These are phyloP conservation scores for Xylogone sp. DNA, from an alignment of 2,329 filamentous ascomycete genomes.

Conservation along the genomic window DNA sequence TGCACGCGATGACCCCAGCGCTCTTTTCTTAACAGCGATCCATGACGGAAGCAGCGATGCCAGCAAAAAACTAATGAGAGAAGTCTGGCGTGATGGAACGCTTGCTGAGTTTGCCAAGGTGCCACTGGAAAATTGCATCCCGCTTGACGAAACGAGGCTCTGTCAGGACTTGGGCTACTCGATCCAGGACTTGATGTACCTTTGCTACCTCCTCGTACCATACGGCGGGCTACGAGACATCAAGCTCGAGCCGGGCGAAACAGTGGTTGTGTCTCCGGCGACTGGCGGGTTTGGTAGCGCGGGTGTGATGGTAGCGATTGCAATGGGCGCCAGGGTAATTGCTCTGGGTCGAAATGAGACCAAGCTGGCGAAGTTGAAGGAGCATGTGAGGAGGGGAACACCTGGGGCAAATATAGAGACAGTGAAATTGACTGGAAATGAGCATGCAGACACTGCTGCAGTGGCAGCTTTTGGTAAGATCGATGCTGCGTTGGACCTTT, in stretches of 20 bases:
- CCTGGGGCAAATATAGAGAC: too few relatives aligned
- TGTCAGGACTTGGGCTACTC: constrained; percentile 34
- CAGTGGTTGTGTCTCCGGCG: constrained; percentile 41
- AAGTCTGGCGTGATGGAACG: constrained; percentile 29
- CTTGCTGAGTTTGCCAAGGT: constrained; percentile 31
- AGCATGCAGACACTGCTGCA: constrained; percentile 18
- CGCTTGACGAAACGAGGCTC: constrained; percentile 29
- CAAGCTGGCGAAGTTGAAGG: constrained; percentile 31
- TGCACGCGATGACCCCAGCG: constrained; percentile 29
- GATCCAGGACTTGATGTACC: constrained; percentile 32
- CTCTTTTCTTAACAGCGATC: constrained; percentile 26
- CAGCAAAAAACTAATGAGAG: constrained; percentile 24
- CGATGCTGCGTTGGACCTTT: constrained; percentile 44
- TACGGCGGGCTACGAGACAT: constrained; percentile 43
- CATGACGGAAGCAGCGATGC: constrained; percentile 22
- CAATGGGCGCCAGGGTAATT: constrained; percentile 46
- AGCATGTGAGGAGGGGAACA: too few relatives aligned
- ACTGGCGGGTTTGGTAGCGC: constrained; percentile 42
- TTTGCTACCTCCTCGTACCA: constrained; percentile 32
- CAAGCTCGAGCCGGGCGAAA: constrained; percentile 39
- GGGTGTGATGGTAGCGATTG: constrained; percentile 38
- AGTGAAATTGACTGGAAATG: constrained; percentile 39
- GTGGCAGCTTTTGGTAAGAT: constrained; percentile 23
- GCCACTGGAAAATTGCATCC: constrained; percentile 33
- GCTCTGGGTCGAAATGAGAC: constrained; percentile 43